A percentile compares a stretch with the other conserved stretches of the same genome.
Conservation (phyloP, 345 rosid genomes). For the Pistacia atlantica region DNA sequence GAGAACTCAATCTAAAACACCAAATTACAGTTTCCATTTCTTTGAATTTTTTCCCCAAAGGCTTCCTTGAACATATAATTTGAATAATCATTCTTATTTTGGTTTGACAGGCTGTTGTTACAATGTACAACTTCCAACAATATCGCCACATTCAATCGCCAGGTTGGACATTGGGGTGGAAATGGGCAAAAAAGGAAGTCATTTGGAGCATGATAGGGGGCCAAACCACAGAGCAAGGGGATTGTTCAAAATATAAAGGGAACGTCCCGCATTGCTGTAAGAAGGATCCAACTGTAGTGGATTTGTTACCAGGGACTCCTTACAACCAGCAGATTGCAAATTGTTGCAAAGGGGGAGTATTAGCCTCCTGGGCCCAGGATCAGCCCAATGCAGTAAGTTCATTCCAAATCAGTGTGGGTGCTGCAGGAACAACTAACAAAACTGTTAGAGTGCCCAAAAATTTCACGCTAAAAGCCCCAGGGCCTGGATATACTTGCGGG, state of each 20-base stretch:
- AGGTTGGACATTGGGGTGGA: slow-evolving; percentile 92
- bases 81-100: neutral
- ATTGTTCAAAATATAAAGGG: slow-evolving; percentile 85
- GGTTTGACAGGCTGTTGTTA: slow-evolving; percentile 72
- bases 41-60: neutral
- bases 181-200: slow-evolving; percentile 89
- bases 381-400: slow-evolving; percentile 69
- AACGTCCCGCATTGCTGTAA: slow-evolving; percentile 85
- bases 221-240: slow-evolving; percentile 89
- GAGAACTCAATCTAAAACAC: neutral
- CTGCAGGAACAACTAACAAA: slow-evolving; percentile 82
- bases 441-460: slow-evolving; percentile 77
- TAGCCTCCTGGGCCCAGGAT: slow-evolving; percentile 85
- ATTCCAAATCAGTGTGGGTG: slow-evolving; percentile 83
- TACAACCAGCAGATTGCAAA: slow-evolving; percentile 88
- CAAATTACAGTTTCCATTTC: neutral
- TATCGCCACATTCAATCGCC: slow-evolving; percentile 88
- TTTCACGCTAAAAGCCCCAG: slow-evolving; percentile 83
- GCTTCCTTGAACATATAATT: neutral
- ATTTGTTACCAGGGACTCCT: slow-evolving; percentile 83
- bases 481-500: slow-evolving; percentile 94
- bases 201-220: slow-evolving; percentile 86
- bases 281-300: slow-evolving; percentile 80
- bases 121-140: slow-evolving; percentile 81
- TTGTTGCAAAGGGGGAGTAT: slow-evolving; percentile 91